Evolutionary conservation across 345 rosid species (phyloP), one percentile per base, ranked within the genome.

Genomic region (Aegle marmelos): DNA sequence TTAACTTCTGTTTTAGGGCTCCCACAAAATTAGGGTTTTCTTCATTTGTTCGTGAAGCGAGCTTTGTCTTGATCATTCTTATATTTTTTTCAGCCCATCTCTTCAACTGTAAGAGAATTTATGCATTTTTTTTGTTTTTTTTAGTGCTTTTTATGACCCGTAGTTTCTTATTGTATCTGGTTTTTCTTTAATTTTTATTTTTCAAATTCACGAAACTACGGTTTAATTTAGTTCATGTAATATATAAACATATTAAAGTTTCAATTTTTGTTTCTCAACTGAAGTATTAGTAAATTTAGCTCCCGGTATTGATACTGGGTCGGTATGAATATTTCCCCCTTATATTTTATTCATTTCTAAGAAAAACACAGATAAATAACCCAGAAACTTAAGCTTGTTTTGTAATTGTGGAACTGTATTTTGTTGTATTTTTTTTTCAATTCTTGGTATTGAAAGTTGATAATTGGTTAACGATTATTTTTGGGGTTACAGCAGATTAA

Each of bases 401-500:
- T 4, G 28, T 6, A 39, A n/a, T 10, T 39, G 39, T 19, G 21
- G 9, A 2, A 11, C 9, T 16, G 1, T 11, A 41, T 41, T 24
- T 24, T 21, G 30, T 14, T 28, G 3, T 16, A 0, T 14, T 64
- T 70, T 45, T 14, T 27, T 69, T 70, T 28, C 1, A 10, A 10
- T 2, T 10, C 25, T 68, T 68, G 57, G 56, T 3, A 19, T 75
- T 8, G n/a, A 19, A 37, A 31, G 27, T 31, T 7, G 17, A 39
- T 33, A 14, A 33, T 74, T 68, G 62, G 22, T 61, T 53, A 4
- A 57, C 54, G 10, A 9, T 6, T 57, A 31, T 30, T 65, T 50
- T 33, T 50, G 31, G 24, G 5, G 25, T 54, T 58, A 17, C 82
- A 67, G 80, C 70, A 77, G 41, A 60, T 69, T 9, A 37, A 48